Conservation (phyloP, 208 protist species). For the Leishmania mexicana region DNA sequence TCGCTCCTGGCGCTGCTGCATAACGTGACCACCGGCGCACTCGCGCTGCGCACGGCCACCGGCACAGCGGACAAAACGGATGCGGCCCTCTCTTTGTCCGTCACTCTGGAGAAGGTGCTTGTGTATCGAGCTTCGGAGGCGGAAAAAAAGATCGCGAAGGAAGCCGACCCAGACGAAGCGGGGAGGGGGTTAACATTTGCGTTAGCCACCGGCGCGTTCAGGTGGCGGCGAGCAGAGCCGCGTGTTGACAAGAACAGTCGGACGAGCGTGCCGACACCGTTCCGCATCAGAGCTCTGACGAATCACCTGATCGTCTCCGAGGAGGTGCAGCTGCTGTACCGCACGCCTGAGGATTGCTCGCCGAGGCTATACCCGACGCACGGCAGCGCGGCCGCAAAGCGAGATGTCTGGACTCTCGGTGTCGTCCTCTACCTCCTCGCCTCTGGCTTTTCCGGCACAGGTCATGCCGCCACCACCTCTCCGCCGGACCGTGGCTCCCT, state of each 20-base stretch:
- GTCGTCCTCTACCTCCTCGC: constrained; percentile 57
- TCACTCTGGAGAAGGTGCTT: constrained; percentile 16
- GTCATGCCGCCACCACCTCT: constrained; percentile 3
- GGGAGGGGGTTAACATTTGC: constrained; percentile 2
- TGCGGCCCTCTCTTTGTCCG: neutral
- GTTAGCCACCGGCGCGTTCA: neutral
- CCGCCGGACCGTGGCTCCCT: neutral
- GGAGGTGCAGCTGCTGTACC: constrained; percentile 2
- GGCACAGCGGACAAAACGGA: neutral
- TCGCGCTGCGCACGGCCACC: constrained; percentile 28
- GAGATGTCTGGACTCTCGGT: constrained; percentile 61
- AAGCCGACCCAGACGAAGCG: neutral
- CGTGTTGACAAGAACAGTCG: neutral
- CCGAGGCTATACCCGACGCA: constrained; percentile 1
- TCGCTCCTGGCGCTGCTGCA: constrained; percentile 38
- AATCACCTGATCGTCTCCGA: neutral
- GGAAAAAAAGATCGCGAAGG: neutral
- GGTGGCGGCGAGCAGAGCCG: neutral
- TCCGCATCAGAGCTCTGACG: neutral
- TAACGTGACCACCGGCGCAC: constrained; percentile 38
- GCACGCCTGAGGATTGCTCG: constrained; percentile 24
- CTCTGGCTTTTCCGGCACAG: constrained; percentile 26
- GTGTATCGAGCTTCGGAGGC: neutral
- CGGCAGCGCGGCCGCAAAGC: constrained; percentile 25
- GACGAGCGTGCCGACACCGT: neutral